phyloP scores from a whole-genome alignment of 2,329 filamentous ascomycete genomes.

The Tothia fuscella region DNA sequence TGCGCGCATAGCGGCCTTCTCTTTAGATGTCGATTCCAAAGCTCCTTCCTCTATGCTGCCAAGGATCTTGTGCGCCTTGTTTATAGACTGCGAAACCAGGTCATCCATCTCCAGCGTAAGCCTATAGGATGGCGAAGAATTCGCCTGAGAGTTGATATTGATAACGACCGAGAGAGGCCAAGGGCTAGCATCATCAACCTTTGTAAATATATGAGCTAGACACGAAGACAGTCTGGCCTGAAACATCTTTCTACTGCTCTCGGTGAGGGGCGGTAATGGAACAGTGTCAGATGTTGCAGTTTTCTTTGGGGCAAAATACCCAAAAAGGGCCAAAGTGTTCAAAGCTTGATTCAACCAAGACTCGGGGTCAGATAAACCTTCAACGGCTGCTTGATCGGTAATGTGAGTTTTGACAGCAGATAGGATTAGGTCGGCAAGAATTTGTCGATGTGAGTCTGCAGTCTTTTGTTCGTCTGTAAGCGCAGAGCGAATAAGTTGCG shows the following conservation, averaged over 20 bases:
- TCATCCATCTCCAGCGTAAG: constrained; percentile 33
- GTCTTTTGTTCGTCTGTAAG: constrained; percentile 32
- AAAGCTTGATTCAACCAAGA: constrained; percentile 33
- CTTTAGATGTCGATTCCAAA: constrained; percentile 20
- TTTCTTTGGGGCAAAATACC: constrained; percentile 35
- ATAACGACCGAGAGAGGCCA: constrained; percentile 4
- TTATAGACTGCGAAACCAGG: constrained; percentile 26
- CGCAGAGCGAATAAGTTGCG: constrained; percentile 34
- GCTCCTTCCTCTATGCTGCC: constrained; percentile 12
- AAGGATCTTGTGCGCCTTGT: constrained; percentile 21
- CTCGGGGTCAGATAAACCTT: constrained; percentile 25
- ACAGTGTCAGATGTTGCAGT: constrained; percentile 6
- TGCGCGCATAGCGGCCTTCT: constrained; percentile 42
- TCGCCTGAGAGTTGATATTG: constrained; percentile 13
- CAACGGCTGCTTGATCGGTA: constrained; percentile 18
- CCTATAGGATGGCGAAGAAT: constrained; percentile 15
- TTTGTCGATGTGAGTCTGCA: constrained; percentile 35
- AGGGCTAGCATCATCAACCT: constrained; percentile 7
- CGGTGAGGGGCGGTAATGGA: constrained; percentile 33
- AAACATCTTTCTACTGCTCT: constrained; percentile 38
- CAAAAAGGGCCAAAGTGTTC: constrained; percentile 35
- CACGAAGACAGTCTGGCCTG: constrained; percentile 44
- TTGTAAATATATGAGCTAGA: constrained; percentile 36
- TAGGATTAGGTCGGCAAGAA: constrained; percentile 41
- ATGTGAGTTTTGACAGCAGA: constrained; percentile 33